Evolutionary conservation across 1,284 basidiomycete species (phyloP).

Genomic region (Ustilago sp.): DNA sequence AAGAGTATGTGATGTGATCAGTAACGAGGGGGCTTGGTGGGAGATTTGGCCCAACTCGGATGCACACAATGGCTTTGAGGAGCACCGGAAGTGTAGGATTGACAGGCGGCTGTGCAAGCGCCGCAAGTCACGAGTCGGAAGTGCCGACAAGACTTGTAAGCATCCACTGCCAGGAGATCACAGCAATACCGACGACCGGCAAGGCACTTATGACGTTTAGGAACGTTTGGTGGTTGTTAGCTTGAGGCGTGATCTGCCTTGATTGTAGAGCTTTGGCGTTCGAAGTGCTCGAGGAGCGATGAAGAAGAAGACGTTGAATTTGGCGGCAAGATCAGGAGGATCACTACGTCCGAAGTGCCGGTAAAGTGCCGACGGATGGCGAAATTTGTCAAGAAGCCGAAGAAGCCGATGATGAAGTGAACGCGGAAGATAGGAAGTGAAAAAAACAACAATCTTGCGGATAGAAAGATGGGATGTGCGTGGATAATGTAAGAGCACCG

Average conservation of each 20-base stretch:
- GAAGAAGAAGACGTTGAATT: background rate
- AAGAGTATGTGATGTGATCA: background rate
- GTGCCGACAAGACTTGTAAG: constrained; percentile 7
- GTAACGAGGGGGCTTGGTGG: background rate
- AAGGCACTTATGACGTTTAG: background rate
- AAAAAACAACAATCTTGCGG: constrained; percentile 1
- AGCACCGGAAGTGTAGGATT: background rate
- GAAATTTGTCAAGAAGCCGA: constrained; percentile 4
- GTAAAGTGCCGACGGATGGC: background rate
- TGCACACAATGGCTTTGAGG: background rate
- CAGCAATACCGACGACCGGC: constrained; percentile 14
- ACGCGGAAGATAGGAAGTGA: background rate
- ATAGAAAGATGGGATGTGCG: background rate
- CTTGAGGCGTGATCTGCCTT: constrained; percentile 5
- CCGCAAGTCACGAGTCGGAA: constrained; percentile 1
- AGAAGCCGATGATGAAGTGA: background rate
- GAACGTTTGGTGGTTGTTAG: background rate
- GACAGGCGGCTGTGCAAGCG: background rate
- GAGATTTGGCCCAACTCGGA: background rate
- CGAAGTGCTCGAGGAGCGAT: background rate
- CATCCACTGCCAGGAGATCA: background rate
- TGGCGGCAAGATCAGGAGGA: background rate
- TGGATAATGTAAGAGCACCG: background rate
- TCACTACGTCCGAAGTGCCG: background rate
- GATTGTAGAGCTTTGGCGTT: background rate